Evolutionary conservation across 1,284 basidiomycete genomes (phyloP), one percentile per base, ranked within the genome.

Genomic region (Moniliophthora roreri): DNA sequence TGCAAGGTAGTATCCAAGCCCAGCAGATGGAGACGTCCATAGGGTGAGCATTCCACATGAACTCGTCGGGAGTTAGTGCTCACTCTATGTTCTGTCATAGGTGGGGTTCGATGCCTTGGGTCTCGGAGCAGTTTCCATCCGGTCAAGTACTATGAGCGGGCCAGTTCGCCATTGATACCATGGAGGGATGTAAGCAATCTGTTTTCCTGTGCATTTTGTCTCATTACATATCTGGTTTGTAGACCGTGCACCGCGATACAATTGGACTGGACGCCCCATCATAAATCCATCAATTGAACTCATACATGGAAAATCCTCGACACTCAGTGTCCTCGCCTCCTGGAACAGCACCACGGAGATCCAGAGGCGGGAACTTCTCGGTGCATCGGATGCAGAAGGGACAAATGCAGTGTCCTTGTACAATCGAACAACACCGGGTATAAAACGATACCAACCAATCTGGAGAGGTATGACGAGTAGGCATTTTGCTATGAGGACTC

Each of bases 261-360:
- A 55, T n/a, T 55, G 53, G 53, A 55, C 53, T 23, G 53, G 48
- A 36, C 37, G 21, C 4, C 53, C 53, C 24, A 51, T 37, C 7
- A 32, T 28, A 11, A 44, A 48, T 1, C 53, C 53, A 11, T 32
- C 42, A 4, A 48, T 51, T 15, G 28, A 39, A 16, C 45, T 55
- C 15, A 44, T 51, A n/a, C 2, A 9, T 18, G 13, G 48, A 34
- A 36, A 47, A 42, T 13, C 41, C 34, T 26, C 38, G 16, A 40
- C 51, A 13, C 16, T 51, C 10, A 55, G 49, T 23, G 28, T 47
- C 3, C 35, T 51, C 37, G 53, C 49, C 15, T 55, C 53, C 5
- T 55, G 53, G 53, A 55, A 55, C 16, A 49, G 53, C 3, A 49
- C 48, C 4, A 55, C 53, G 20, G 41, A 55, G n/a, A 55, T 48